phyloP scores from a whole-genome alignment of 2,329 filamentous ascomycete species.

The Trichothecium sympodiale region DNA sequence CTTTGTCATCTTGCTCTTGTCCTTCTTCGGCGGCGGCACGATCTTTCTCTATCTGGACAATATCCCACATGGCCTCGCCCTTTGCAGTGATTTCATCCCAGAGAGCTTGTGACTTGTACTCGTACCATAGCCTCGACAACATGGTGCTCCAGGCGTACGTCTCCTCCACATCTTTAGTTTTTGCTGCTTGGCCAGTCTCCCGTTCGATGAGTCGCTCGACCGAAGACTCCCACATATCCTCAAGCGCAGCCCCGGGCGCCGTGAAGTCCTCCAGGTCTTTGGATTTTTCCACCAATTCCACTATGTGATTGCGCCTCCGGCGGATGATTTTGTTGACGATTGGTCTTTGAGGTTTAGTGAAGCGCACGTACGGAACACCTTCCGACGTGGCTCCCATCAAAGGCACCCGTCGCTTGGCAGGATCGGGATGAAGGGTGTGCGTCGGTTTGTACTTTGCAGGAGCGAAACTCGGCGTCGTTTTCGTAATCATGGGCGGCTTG shows the following conservation, averaged over 20 bases:
- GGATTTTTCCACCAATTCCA: conserved; percentile 25
- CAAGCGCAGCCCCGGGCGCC: conserved; percentile 17
- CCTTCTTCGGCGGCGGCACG: conserved; percentile 7
- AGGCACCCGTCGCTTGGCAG: conserved; percentile 35
- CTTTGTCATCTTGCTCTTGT: conserved; percentile 11
- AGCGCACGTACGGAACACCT: conserved; percentile 52
- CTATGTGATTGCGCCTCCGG: conserved; percentile 34
- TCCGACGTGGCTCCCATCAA: conserved; percentile 39
- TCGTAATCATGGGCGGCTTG: no score
- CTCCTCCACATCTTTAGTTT: conserved; percentile 4
- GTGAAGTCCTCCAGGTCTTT: conserved; percentile 27
- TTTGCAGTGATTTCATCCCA: conserved; percentile 29
- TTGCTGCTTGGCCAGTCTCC: conserved; percentile 5
- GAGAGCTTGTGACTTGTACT: conserved; percentile 17
- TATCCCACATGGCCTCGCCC: conserved; percentile 25
- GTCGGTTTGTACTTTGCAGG: no score
- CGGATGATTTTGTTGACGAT: conserved; percentile 47
- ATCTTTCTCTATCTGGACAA: conserved; percentile 26
- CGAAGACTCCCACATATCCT: conserved; percentile 39
- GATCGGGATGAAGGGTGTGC: no score
- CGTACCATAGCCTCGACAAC: conserved; percentile 19
- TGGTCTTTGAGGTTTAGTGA: conserved; percentile 53
- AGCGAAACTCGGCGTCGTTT: no score
- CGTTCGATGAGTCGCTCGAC: conserved; percentile 17
- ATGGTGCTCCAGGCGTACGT: conserved; percentile 20